Base-by-base conservation (phyloP, 179 eudicot genomes). In the Vitellaria paradoxa region DNA sequence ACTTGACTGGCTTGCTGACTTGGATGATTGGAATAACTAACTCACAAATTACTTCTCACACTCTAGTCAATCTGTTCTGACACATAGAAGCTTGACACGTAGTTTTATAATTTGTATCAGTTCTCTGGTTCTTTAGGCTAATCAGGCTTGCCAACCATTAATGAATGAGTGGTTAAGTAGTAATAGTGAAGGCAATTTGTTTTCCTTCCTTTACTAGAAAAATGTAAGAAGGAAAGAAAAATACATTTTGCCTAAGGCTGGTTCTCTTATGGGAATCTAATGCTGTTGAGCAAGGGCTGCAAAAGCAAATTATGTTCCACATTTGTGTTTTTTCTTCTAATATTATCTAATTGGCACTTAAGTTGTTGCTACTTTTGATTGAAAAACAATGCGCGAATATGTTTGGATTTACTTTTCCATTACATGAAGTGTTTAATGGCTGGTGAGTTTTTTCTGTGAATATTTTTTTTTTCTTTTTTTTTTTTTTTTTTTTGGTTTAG, bases 401-500 rank as follows among this genome's bases (percentile, higher is more conserved):
- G 68, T 66, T 65, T 66, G 64, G n/a, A n/a, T 42, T 42, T 64
- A 26, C 65, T 71, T 55, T 65, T 53, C 15, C 66, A 7, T 49
- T 70, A 8, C 68, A 40, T 59, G 24, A 66, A 57, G 4, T 13
- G 23, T 62, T 3, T 6, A 45, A 52, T 65, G 23, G 47, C 65
- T 67, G 10, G 49, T 61, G 67, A 45, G 42, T 7, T 70, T 61
- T 52, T 52, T 59, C 20, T 17, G 46, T 24, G 2, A 49, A 3
- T 70, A n/a, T n/a, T n/a, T n/a, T n/a, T n/a, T n/a, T n/a, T n/a
- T n/a, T n/a, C n/a, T n/a, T n/a, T n/a, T n/a, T n/a, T n/a, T n/a
- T n/a, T n/a, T n/a, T n/a, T n/a, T n/a, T 61, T n/a, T 64, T n/a
- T 78, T 69, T 69, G 26, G 69, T 75, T 72, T 83, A 96, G 99